phyloP scores from a whole-genome alignment of 164 flowering plant genomes.

The Chimonanthus salicifolius region DNA sequence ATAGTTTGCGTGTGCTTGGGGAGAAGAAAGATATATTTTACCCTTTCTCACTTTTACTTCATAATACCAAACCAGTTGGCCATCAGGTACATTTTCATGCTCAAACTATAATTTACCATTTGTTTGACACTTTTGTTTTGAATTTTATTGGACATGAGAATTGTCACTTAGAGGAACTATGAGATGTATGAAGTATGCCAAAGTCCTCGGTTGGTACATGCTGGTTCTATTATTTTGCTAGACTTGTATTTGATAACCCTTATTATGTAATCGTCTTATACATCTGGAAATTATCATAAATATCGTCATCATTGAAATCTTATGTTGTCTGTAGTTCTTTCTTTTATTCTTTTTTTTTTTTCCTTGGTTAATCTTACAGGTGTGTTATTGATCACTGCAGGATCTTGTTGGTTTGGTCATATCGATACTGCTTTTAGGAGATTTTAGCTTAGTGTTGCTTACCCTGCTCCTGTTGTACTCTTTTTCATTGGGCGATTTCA shows the following conservation, averaged over 20 bases:
- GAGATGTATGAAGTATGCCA: too few relatives aligned
- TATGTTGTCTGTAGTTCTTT: neutral
- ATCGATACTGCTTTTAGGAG: slow-evolving; percentile 77
- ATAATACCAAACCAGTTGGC: slow-evolving; percentile 91
- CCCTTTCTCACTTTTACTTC: slow-evolving; percentile 64
- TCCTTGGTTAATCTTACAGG: too few relatives aligned
- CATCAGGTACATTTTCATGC: slow-evolving; percentile 66
- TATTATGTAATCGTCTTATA: too few relatives aligned
- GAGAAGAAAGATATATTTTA: slow-evolving; percentile 71
- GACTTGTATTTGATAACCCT: too few relatives aligned
- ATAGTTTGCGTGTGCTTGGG: slow-evolving; percentile 52
- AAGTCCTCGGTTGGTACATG: too few relatives aligned
- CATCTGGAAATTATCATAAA: neutral
- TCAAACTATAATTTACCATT: too few relatives aligned
- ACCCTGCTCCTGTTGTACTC: slow-evolving; percentile 85
- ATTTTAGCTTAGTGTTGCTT: slow-evolving; percentile 80
- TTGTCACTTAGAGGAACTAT: too few relatives aligned
- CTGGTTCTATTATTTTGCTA: too few relatives aligned
- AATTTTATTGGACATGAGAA: too few relatives aligned
- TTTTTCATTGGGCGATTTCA: slow-evolving; percentile 57
- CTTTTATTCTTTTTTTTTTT: neutral
- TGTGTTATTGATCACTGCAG: slow-evolving; percentile 36
- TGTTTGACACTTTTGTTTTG: too few relatives aligned
- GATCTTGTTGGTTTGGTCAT: slow-evolving; percentile 93
- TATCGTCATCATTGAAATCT: neutral